Evolutionary conservation across 1,284 basidiomycete species (phyloP).

Genomic region (Salmacisia buchloeana): DNA sequence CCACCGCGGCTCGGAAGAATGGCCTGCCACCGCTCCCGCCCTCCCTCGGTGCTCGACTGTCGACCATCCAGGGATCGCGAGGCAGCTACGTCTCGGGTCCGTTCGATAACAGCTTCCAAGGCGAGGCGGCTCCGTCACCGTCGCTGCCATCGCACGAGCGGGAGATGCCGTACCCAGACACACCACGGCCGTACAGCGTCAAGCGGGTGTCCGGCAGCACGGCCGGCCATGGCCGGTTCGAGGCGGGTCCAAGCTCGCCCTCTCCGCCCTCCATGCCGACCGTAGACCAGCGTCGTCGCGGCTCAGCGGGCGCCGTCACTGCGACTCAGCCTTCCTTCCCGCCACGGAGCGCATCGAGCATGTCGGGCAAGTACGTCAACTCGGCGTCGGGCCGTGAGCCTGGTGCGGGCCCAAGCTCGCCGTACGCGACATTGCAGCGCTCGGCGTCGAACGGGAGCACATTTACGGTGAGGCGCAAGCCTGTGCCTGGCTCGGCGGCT

Average conservation of each 20-base stretch:
- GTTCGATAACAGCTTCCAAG: not conserved
- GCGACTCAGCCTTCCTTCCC: not conserved
- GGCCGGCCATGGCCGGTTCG: not conserved
- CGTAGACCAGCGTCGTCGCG: no score
- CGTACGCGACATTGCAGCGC: not conserved
- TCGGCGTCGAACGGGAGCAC: slow-evolving; percentile 1
- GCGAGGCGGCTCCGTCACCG: no score
- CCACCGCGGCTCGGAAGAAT: no score
- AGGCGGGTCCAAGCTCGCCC: no score
- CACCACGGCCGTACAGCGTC: not conserved
- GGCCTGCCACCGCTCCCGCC: not conserved
- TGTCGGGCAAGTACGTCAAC: not conserved
- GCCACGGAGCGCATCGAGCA: slow-evolving; percentile 4
- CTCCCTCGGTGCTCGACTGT: not conserved
- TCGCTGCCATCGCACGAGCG: not conserved
- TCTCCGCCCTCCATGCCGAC: no score
- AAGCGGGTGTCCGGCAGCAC: not conserved
- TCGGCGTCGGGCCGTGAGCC: no score
- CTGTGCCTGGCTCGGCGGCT: no score
- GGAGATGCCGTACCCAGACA: slow-evolving; percentile 8
- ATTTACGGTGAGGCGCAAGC: not conserved
- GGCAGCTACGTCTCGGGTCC: no score
- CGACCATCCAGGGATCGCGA: not conserved
- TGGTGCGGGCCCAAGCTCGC: not conserved
- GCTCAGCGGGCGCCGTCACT: no score